Base-by-base conservation (phyloP, 2,329 filamentous ascomycete genomes). In the Sclerotinia spermophila region DNA sequence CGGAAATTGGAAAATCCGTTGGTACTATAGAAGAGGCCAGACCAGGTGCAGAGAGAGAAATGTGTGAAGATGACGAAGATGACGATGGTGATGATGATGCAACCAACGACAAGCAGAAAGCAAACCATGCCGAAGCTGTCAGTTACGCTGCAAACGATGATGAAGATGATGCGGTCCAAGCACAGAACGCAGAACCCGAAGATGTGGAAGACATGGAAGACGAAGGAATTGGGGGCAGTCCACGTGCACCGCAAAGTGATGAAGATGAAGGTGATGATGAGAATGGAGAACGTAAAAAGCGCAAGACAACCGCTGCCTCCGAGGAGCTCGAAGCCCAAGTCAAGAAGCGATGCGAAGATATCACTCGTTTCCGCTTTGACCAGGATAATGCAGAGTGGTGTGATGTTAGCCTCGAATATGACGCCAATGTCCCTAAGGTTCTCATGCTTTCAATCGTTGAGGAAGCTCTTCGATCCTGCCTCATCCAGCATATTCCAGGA, bases 71-170 rank as follows among this genome's bases (percentile, higher is more conserved):
- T 33, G 88, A 89, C n/a, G 90, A 89, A 40, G 76, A 77, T 40
- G 75, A 76, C 10, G 72, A 77, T 53, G 93, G 89, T 59, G 94
- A 96, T 68, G 90, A 89, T 70, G 92, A 96, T 78, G 93, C 87
- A 65, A 94, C 89, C 5, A 88, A 86, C 73, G 88, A 88, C 75
- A 96, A 93, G 82, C 86, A 89, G 77, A 88, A 87, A 76, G 88
- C 89, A 60, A 96, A 97, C 79, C 90, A 92, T 55, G 84, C 86
- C 67, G 92, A 97, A 81, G 92, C 91, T 42, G 90, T 95, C 3
- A 96, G 93, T 21, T 98, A 97, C 76, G 95, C 93, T 53, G 92
- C 90, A 45, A 96, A 97, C 61, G 96, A 98, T 78, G 94, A 97
- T 7, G 95, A 95, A 5, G 96, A 98, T 78, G 87, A 93, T 75